Conservation (phyloP, 805 yeast species). For the Debaryomyces castellii region DNA sequence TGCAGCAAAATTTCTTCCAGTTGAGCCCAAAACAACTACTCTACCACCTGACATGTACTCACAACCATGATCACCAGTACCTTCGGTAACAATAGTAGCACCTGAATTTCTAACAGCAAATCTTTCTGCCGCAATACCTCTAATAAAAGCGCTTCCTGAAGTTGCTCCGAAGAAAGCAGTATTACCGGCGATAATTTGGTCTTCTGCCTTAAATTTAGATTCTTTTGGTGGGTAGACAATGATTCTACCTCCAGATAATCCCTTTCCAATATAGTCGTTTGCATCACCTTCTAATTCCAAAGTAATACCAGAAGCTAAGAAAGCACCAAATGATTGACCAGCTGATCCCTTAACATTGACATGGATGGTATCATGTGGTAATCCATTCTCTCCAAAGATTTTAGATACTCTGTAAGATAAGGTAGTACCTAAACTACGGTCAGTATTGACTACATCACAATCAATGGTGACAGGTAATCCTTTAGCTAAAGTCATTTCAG, state of each 20-base stretch:
- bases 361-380: constrained; percentile 95
- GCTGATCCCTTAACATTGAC: constrained; percentile 91
- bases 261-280: constrained; percentile 97
- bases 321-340: constrained; percentile 98
- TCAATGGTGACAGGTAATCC: constrained; percentile 96
- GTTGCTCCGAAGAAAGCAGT: constrained; percentile 98
- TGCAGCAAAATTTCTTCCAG: constrained; percentile 93
- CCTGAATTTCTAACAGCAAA: constrained; percentile 99
- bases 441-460: constrained; percentile 91
- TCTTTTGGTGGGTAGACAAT: constrained; percentile 88
- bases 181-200: constrained; percentile 94
- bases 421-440: constrained; percentile 94
- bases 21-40: constrained; percentile 85
- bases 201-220: constrained; percentile 87
- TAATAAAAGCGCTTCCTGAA: constrained; percentile 86
- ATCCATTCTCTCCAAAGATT: constrained; percentile 86
- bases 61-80: constrained; percentile 98
- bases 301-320: constrained; percentile 93
- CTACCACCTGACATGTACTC: constrained; percentile 99
- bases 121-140: constrained; percentile 98
- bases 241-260: constrained; percentile 92
- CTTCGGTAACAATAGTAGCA: constrained; percentile 95
- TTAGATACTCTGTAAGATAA: constrained; percentile 92
- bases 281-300: constrained; percentile 96
- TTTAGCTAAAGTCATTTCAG: constrained; percentile 90